Percentiles rank a stretch among this genome's conserved stretches.
Evolutionary conservation across 495 filamentous ascomycete genomes (phyloP).

Genomic region (Platismatia glauca): DNA sequence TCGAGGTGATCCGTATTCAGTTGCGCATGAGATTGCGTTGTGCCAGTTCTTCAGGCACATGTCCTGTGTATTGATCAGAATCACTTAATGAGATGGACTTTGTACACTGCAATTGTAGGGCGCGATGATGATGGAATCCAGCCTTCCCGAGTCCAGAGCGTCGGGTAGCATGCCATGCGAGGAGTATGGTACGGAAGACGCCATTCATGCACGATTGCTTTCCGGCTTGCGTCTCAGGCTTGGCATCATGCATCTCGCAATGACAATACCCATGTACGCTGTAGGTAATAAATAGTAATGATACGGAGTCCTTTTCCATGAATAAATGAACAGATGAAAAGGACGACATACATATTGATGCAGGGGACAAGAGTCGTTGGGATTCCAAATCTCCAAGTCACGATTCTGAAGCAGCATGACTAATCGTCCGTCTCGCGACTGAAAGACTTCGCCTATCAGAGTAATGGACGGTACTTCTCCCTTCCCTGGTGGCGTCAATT

Average conservation of each 20-base stretch:
- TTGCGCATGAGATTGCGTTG: neutral
- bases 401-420: no score
- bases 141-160: neutral
- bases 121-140: neutral
- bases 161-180: neutral
- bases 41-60: neutral
- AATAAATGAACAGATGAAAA: no score
- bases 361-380: no score
- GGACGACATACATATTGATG: no score
- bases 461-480: no score
- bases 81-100: neutral
- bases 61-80: neutral
- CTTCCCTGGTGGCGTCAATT: neutral
- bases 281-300: no score
- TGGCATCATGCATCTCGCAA: neutral
- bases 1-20: neutral
- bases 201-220: neutral
- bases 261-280: no score
- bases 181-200: neutral
- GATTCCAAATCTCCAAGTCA: no score
- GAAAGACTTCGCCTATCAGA: neutral
- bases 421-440: no score
- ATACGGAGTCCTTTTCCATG: no score
- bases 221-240: neutral
- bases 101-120: neutral